These are phyloP conservation scores for Arthroderma uncinatum DNA, from an alignment of 2,329 filamentous ascomycete species.

Conservation along the genomic window DNA sequence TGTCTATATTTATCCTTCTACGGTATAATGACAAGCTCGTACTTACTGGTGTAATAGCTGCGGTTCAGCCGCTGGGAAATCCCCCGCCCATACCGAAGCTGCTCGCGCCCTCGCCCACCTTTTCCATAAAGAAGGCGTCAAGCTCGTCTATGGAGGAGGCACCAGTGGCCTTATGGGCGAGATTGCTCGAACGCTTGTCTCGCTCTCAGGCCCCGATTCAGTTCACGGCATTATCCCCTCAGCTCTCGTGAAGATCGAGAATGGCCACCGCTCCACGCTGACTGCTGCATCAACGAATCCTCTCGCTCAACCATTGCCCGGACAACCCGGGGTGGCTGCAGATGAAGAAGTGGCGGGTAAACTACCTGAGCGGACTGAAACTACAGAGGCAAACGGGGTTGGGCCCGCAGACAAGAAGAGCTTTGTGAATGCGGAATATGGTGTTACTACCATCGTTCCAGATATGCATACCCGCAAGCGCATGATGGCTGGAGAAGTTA, in stretches of 20 bases:
- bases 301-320: no score
- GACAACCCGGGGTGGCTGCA: conserved; percentile 1
- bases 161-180: conserved; percentile 95
- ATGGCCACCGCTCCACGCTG: conserved; percentile 19
- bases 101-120: conserved; percentile 62
- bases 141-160: conserved; percentile 87
- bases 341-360: conserved; percentile 37
- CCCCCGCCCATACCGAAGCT: conserved; percentile 62
- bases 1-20: not conserved
- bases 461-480: conserved; percentile 97
- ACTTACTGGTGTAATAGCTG: conserved; percentile 45
- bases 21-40: not conserved
- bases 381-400: conserved; percentile 24
- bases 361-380: conserved; percentile 38
- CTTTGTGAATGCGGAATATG: conserved; percentile 47
- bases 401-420: conserved; percentile 38
- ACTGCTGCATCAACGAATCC: conserved; percentile 5
- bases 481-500: conserved; percentile 81
- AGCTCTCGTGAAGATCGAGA: conserved; percentile 67
- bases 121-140: conserved; percentile 66
- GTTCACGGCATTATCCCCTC: conserved; percentile 93
- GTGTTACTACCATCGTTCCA: conserved; percentile 73
- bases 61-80: conserved; percentile 64
- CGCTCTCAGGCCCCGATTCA: conserved; percentile 63
- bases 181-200: conserved; percentile 72